These are phyloP conservation scores for Coemansia sp. DNA, from an alignment of 192 early-diverging fungal species.

Conservation along the genomic window DNA sequence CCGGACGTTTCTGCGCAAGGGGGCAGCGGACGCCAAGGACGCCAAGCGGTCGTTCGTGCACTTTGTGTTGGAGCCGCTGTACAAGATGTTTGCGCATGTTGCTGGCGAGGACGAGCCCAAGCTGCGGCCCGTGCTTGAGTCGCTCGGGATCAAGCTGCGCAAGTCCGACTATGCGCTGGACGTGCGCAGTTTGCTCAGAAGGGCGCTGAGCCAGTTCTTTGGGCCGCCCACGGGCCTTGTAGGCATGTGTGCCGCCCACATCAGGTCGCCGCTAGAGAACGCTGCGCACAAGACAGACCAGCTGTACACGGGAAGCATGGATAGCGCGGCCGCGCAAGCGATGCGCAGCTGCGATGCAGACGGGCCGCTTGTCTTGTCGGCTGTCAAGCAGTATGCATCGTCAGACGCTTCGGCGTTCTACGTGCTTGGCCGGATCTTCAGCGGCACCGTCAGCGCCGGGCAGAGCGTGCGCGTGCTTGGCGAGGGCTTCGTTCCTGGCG, in stretches of 20 bases:
- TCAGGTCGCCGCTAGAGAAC: conserved; percentile 80
- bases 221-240: conserved; percentile 85
- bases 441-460: conserved; percentile 78
- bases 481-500: conserved; percentile 83
- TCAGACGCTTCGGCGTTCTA: conserved; percentile 85
- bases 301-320: conserved; percentile 66
- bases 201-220: conserved; percentile 90
- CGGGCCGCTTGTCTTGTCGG: conserved; percentile 91
- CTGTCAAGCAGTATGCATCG: conserved; percentile 90
- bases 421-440: conserved; percentile 93
- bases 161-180: conserved; percentile 75
- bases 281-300: conserved; percentile 65
- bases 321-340: conserved; percentile 59
- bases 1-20: conserved; percentile 78
- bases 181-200: conserved; percentile 80
- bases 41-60: conserved; percentile 88
- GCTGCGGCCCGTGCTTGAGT: conserved; percentile 71
- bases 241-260: conserved; percentile 81
- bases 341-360: conserved; percentile 84
- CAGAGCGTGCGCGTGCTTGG: conserved; percentile 89
- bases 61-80: conserved; percentile 94
- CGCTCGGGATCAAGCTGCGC: conserved; percentile 84
- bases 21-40: conserved; percentile 55
- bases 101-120: conserved; percentile 55
- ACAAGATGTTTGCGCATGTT: conserved; percentile 87